phyloP scores from a whole-genome alignment of 306 rosid genomes.

The Biancaea sappan region DNA sequence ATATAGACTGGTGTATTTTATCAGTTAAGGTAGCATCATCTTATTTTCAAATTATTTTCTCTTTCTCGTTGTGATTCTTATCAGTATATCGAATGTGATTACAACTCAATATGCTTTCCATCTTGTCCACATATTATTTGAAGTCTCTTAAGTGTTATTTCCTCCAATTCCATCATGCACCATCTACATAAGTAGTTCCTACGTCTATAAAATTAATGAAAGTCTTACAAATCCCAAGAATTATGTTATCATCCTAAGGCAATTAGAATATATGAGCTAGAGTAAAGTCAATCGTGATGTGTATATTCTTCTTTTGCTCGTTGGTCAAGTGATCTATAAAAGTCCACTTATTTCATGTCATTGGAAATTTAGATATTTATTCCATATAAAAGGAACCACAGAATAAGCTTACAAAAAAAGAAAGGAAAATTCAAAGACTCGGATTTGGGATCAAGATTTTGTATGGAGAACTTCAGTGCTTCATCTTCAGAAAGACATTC shows the following conservation, averaged over 20 bases:
- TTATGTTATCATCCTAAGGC: background rate
- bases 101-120: too few species aligned
- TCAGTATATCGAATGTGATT: too few species aligned
- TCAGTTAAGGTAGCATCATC: too few species aligned
- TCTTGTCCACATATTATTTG: too few species aligned
- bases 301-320: background rate
- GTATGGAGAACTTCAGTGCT: constrained; percentile 45
- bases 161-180: constrained; percentile 22
- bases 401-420: constrained; percentile 10
- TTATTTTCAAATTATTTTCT: too few species aligned
- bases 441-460: constrained; percentile 50
- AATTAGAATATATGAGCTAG: background rate
- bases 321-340: constrained; percentile 1
- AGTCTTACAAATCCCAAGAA: background rate
- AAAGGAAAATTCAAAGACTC: constrained; percentile 52
- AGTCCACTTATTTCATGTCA: constrained; percentile 10
- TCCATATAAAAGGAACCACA: constrained; percentile 21
- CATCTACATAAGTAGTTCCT: background rate
- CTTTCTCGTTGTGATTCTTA: too few species aligned
- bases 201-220: constrained; percentile 7
- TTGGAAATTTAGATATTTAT: background rate
- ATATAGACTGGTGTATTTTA: too few species aligned
- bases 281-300: background rate
- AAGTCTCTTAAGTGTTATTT: too few species aligned
- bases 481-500: constrained; percentile 62